Conservation (phyloP, 257 asterid genomes). For the Solanum gracilifrons region DNA sequence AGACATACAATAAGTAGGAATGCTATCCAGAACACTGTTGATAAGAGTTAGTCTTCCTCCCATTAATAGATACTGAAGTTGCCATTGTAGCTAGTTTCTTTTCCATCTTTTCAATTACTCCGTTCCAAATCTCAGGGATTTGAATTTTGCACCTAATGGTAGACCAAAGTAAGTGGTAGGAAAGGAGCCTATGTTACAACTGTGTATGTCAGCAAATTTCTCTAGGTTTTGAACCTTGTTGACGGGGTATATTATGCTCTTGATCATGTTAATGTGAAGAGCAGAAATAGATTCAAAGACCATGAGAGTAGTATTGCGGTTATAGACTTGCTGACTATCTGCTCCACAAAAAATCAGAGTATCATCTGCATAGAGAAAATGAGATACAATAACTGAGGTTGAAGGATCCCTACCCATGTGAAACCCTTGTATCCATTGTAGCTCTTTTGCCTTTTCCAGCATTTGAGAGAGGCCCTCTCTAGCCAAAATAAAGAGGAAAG, state of each 20-base stretch:
- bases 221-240: neutral
- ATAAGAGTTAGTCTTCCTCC: neutral
- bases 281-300: neutral
- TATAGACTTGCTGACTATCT: neutral
- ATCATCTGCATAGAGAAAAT: neutral
- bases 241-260: neutral
- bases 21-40: neutral
- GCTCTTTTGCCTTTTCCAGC: neutral
- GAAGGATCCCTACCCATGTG: neutral
- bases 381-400: neutral
- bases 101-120: neutral
- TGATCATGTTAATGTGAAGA: neutral
- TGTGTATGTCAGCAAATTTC: neutral
- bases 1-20: neutral
- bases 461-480: neutral
- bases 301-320: neutral
- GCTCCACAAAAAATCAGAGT: neutral
- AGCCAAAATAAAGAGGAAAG: neutral
- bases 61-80: neutral
- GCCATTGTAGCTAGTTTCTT: neutral
- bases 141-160: neutral
- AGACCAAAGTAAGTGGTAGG: neutral
- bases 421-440: neutral
- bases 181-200: neutral
- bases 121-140: neutral